Percentiles rank a stretch among this genome's conserved stretches.
Conservation (phyloP, 768 basidiomycete species). For the Termitomyces sp. region DNA sequence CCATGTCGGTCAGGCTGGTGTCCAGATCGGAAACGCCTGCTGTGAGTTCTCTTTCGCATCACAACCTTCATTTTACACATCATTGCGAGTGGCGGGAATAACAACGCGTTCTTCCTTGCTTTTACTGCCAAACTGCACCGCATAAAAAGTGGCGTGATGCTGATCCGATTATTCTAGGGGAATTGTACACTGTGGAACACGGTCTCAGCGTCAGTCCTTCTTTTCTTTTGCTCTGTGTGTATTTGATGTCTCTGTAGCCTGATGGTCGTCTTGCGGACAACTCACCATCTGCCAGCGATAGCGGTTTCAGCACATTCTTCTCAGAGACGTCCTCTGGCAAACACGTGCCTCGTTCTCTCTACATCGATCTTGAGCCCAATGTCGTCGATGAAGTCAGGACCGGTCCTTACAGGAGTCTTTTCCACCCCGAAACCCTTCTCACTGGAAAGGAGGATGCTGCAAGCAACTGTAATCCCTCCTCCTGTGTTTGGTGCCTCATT, state of each 20-base stretch:
- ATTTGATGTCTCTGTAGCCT: constrained; percentile 47
- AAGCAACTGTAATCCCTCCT: constrained; percentile 81
- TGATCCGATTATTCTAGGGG: constrained; percentile 54
- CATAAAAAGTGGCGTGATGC: constrained; percentile 17
- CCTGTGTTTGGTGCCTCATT: constrained; percentile 9
- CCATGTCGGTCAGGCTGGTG: constrained; percentile 96
- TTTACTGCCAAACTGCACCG: not conserved
- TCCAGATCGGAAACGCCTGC: constrained; percentile 93
- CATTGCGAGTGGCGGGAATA: constrained; percentile 4
- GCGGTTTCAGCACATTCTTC: constrained; percentile 97
- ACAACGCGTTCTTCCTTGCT: constrained; percentile 13
- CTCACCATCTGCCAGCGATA: constrained; percentile 65
- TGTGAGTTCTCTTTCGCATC: constrained; percentile 48
- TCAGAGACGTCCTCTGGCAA: constrained; percentile 92
- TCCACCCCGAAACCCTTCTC: constrained; percentile 97
- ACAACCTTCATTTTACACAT: not conserved
- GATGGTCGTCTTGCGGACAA: constrained; percentile 83
- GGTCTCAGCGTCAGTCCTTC: constrained; percentile 76
- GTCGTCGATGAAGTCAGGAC: constrained; percentile 94
- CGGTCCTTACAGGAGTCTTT: constrained; percentile 87
- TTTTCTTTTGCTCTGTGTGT: not conserved
- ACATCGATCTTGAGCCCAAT: constrained; percentile 93
- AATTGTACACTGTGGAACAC: constrained; percentile 97
- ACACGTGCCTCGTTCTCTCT: constrained; percentile 94
- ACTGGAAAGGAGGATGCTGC: constrained; percentile 99